Evolutionary conservation across 106 monocot genomes (phyloP).

Genomic region (Phalaenopsis aphrodite): DNA sequence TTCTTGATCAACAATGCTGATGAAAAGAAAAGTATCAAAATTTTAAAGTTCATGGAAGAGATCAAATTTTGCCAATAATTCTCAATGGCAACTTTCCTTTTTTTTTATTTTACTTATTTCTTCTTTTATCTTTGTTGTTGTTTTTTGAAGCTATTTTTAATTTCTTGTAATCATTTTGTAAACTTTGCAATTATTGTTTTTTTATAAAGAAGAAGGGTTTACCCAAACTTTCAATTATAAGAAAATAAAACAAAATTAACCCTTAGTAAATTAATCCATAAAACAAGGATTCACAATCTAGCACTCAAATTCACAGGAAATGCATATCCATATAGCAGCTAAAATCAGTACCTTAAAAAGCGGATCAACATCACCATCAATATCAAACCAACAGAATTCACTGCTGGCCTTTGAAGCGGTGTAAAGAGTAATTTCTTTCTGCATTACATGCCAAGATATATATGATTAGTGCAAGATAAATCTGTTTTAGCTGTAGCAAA

Average conservation of each 20-base stretch:
- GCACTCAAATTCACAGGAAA: not conserved
- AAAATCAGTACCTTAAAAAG: slow-evolving; percentile 74
- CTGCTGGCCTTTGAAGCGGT: slow-evolving; percentile 77
- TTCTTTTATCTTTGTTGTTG: not conserved
- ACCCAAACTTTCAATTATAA: not conserved
- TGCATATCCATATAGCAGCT: not conserved
- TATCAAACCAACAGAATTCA: slow-evolving; percentile 81
- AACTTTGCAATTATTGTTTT: not conserved
- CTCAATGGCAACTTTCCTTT: not conserved
- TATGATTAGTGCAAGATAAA: not conserved
- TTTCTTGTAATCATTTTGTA: not conserved
- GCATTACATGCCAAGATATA: slow-evolving; percentile 23
- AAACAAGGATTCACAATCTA: not conserved
- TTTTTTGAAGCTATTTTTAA: not conserved
- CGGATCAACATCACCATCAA: slow-evolving; percentile 88
- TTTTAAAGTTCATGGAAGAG: not conserved
- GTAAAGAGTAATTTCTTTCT: slow-evolving; percentile 96
- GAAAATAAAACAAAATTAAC: not conserved
- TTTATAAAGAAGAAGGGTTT: not conserved
- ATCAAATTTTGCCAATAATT: not conserved
- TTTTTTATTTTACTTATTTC: not conserved
- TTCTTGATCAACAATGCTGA: not conserved
- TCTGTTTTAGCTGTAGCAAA: not conserved
- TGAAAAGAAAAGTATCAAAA: not conserved
- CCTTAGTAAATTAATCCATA: not conserved